Evolutionary conservation across 108 stramenopile genomes (phyloP).

Genomic region (Pseudonitzschia multistriata): DNA sequence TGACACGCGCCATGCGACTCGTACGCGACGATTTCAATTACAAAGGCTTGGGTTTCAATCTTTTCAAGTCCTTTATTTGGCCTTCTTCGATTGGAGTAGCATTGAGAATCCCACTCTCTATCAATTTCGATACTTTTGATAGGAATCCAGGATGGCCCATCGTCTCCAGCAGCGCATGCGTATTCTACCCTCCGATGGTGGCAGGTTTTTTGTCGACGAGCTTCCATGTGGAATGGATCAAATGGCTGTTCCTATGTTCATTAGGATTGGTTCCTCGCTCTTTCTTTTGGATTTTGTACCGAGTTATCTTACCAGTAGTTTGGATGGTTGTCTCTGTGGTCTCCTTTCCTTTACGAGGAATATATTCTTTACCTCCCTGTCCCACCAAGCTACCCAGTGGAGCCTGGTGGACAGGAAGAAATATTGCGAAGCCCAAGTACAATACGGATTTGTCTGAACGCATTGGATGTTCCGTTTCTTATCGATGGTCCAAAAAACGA

Average conservation of each 20-base stretch:
- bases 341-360: slow-evolving; percentile 7
- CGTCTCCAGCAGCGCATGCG: slow-evolving; percentile 42
- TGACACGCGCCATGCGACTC: slow-evolving; percentile 8
- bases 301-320: slow-evolving; percentile 23
- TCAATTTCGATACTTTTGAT: slow-evolving; percentile 66
- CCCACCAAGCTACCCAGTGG: slow-evolving; percentile 2
- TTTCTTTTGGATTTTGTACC: slow-evolving; percentile 21
- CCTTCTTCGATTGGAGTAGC: slow-evolving; percentile 49
- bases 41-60: slow-evolving; percentile 66
- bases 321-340: slow-evolving; percentile 25
- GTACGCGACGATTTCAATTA: slow-evolving; percentile 66
- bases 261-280: slow-evolving; percentile 29
- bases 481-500: slow-evolving; percentile 47
- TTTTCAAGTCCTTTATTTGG: slow-evolving; percentile 68
- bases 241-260: slow-evolving; percentile 43
- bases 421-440: slow-evolving; percentile 47
- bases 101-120: slow-evolving; percentile 59
- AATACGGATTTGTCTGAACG: slow-evolving; percentile 57
- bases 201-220: slow-evolving; percentile 52
- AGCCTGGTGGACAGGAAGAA: slow-evolving; percentile 14
- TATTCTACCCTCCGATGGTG: slow-evolving; percentile 62
- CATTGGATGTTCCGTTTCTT: slow-evolving; percentile 55
- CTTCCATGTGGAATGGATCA: slow-evolving; percentile 57
- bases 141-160: slow-evolving; percentile 52
- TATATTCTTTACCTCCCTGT: slow-evolving; percentile 11